phyloP scores from a whole-genome alignment of 1,284 basidiomycete genomes.

The Tilletiaria anomala region DNA sequence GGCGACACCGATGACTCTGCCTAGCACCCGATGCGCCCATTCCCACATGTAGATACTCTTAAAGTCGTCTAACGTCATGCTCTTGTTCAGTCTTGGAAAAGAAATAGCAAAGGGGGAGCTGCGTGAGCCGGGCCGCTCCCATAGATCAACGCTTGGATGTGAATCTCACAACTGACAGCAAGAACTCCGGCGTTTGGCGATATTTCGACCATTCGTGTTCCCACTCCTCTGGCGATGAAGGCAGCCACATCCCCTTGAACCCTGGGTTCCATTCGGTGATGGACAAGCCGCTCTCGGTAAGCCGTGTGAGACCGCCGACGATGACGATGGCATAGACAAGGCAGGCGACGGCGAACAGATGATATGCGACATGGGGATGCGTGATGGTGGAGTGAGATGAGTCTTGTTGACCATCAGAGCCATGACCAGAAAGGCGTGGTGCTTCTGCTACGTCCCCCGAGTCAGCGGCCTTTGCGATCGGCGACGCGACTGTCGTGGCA shows the following conservation, averaged over 20 bases:
- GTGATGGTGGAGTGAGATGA: slow-evolving; percentile 46
- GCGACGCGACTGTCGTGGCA: no score
- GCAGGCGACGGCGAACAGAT: slow-evolving; percentile 67
- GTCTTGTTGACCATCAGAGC: no score
- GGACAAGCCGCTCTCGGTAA: slow-evolving; percentile 92
- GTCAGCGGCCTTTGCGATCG: no score
- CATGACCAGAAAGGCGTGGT: no score
- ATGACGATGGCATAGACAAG: slow-evolving; percentile 84
- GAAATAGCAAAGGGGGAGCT: no score
- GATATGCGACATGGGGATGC: slow-evolving; percentile 56
- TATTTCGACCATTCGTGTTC: slow-evolving; percentile 85
- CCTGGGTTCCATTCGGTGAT: slow-evolving; percentile 94
- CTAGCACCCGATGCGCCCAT: slow-evolving; percentile 88
- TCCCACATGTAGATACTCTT: slow-evolving; percentile 98
- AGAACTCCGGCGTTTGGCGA: slow-evolving; percentile 84
- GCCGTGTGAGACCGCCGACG: slow-evolving; percentile 85
- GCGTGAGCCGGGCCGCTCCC: not conserved
- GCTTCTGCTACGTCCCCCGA: no score
- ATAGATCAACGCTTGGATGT: not conserved
- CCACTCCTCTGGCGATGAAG: slow-evolving; percentile 66
- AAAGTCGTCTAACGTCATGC: slow-evolving; percentile 75
- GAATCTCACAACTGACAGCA: slow-evolving; percentile 53
- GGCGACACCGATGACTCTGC: slow-evolving; percentile 65
- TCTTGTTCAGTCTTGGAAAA: slow-evolving; percentile 81
- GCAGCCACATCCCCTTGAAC: slow-evolving; percentile 72